These are phyloP conservation scores for Ophiocordyceps robertsii DNA, from an alignment of 2,329 filamentous ascomycete genomes.

Conservation along the genomic window DNA sequence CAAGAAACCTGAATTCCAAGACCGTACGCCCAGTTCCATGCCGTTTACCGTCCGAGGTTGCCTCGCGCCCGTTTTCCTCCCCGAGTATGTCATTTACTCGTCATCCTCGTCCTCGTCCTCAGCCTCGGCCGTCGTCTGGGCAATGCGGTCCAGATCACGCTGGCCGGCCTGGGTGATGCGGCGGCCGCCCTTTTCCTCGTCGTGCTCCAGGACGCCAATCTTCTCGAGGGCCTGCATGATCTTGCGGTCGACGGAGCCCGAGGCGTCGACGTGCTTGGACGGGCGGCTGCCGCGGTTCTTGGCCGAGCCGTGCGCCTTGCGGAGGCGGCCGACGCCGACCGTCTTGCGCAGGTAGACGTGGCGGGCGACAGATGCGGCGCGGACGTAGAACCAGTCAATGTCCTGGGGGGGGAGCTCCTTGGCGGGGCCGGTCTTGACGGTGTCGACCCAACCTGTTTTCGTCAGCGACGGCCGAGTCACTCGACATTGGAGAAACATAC, in stretches of 20 bases:
- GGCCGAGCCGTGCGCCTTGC: conserved; percentile 89
- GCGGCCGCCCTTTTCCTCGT: conserved; percentile 97
- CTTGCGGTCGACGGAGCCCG: conserved; percentile 93
- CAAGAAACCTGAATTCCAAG: conserved; percentile 16
- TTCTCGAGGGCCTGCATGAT: conserved; percentile 96
- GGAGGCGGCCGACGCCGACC: conserved; percentile 93
- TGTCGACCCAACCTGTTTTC: conserved; percentile 83
- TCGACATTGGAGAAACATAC: conserved; percentile 32
- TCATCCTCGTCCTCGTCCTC: conserved; percentile 57
- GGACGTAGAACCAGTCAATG: conserved; percentile 91
- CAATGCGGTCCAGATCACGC: conserved; percentile 96
- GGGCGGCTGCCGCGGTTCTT: conserved; percentile 94
- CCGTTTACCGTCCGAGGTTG: background rate
- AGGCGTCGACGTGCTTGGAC: conserved; percentile 90
- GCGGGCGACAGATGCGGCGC: conserved; percentile 87
- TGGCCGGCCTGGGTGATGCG: conserved; percentile 96
- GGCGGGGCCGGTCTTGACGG: conserved; percentile 92
- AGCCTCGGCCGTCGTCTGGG: conserved; percentile 64
- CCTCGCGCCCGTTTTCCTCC: background rate
- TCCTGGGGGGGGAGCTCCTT: conserved; percentile 98
- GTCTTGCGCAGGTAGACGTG: conserved; percentile 99
- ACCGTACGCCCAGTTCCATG: conserved; percentile 23
- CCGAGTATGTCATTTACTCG: conserved; percentile 35
- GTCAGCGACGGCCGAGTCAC: background rate
- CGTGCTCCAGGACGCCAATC: conserved; percentile 94